Conservation (phyloP, 2,329 filamentous ascomycete species). For the Aspergillus novoparasiticus region DNA sequence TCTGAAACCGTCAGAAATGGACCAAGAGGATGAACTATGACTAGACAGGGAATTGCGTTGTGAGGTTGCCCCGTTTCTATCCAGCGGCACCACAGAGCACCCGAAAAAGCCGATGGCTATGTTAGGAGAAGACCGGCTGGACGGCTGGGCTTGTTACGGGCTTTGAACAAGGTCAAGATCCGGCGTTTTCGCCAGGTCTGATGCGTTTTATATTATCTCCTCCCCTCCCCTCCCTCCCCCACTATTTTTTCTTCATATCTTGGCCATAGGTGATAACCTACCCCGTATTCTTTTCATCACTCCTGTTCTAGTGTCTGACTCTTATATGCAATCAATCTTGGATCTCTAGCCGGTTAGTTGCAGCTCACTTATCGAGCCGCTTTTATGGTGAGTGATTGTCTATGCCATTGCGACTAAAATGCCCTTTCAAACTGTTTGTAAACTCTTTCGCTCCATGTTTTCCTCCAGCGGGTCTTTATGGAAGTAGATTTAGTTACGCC, state of each 20-base stretch:
- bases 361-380: background rate
- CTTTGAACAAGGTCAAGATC: slow-evolving; percentile 42
- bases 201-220: background rate
- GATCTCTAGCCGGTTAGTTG: background rate
- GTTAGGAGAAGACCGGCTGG: slow-evolving; percentile 44
- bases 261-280: background rate
- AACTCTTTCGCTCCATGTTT: background rate
- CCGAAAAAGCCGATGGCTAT: slow-evolving; percentile 23
- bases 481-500: background rate
- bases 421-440: background rate
- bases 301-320: background rate
- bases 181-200: background rate
- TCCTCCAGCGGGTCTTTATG: background rate
- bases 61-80: slow-evolving; percentile 55
- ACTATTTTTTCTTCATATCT: background rate
- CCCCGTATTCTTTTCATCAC: background rate
- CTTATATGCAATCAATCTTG: slow-evolving; percentile 8
- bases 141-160: slow-evolving; percentile 70
- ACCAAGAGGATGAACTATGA: slow-evolving; percentile 81
- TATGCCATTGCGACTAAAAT: background rate
- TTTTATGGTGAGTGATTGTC: background rate
- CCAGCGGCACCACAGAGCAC: slow-evolving; percentile 28
- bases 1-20: slow-evolving; percentile 95
- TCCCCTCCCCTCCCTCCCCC: too few relatives aligned
- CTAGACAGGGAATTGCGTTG: slow-evolving; percentile 68